Conservation (phyloP, 495 filamentous ascomycete species). For the Hypoxylon rickii region DNA sequence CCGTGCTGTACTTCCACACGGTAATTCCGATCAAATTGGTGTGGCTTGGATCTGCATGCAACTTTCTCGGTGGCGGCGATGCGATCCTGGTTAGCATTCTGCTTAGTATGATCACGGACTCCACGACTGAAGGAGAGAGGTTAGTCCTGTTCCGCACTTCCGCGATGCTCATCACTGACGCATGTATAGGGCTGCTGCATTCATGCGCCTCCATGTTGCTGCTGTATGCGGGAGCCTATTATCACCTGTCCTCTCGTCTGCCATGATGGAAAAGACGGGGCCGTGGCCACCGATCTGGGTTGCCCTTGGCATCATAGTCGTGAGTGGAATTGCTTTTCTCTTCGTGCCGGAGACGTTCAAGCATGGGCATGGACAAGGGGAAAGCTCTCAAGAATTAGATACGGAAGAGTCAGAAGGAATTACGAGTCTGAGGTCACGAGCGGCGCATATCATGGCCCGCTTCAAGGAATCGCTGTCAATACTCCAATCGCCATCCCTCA, state of each 20-base stretch:
- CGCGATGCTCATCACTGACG: slow-evolving; percentile 45
- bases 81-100: slow-evolving; percentile 56
- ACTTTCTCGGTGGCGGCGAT: slow-evolving; percentile 59
- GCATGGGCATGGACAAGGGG: slow-evolving; percentile 7
- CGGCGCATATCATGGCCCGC: slow-evolving; percentile 15
- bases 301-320: slow-evolving; percentile 37
- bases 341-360: slow-evolving; percentile 55
- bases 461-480: slow-evolving; percentile 35
- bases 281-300: slow-evolving; percentile 60
- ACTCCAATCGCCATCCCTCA: slow-evolving; percentile 31
- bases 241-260: slow-evolving; percentile 55
- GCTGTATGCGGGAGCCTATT: slow-evolving; percentile 48
- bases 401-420: background rate
- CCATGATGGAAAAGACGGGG: slow-evolving; percentile 55
- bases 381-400: background rate
- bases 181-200: slow-evolving; percentile 50
- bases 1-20: slow-evolving; percentile 43
- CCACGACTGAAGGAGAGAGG: slow-evolving; percentile 59
- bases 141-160: slow-evolving; percentile 27
- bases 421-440: slow-evolving; percentile 2
- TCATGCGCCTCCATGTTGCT: slow-evolving; percentile 35
- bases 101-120: slow-evolving; percentile 62
- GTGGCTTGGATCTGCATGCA: slow-evolving; percentile 57
- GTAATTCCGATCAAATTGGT: slow-evolving; percentile 54
- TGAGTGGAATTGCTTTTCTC: slow-evolving; percentile 35